These are phyloP conservation scores for Monilinia fructicola DNA, from an alignment of 2,329 filamentous ascomycete species.

Conservation along the genomic window DNA sequence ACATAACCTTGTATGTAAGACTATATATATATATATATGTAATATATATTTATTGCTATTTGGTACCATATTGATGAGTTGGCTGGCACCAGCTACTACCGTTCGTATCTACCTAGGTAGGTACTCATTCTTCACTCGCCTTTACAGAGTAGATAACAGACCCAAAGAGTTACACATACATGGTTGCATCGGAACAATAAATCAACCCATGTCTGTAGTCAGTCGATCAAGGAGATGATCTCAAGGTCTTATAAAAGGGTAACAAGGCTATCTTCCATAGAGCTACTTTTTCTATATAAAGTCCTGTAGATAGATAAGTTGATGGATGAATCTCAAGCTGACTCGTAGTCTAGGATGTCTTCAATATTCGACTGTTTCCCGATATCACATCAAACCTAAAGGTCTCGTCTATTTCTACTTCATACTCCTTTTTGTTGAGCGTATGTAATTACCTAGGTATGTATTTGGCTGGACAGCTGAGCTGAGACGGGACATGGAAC, in stretches of 20 bases:
- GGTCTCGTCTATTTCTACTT: not conserved
- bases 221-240: not conserved
- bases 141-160: not conserved
- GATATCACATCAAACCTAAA: not conserved
- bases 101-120: too few species aligned
- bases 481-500: slow-evolving; percentile 9
- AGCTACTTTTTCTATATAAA: not conserved
- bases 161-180: not conserved
- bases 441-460: too few species aligned
- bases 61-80: slow-evolving; percentile 4
- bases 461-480: slow-evolving; percentile 3
- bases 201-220: not conserved
- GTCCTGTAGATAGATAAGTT: not conserved
- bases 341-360: not conserved
- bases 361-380: not conserved
- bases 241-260: too few species aligned
- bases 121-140: not conserved
- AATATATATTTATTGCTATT: too few species aligned
- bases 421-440: not conserved
- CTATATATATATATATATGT: too few species aligned
- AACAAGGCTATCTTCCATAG: too few species aligned
- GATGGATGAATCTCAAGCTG: not conserved
- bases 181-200: not conserved
- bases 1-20: too few species aligned
- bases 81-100: not conserved